These are phyloP conservation scores for Sinapis alba DNA, from an alignment of 441 rosid species.

Conservation along the genomic window DNA sequence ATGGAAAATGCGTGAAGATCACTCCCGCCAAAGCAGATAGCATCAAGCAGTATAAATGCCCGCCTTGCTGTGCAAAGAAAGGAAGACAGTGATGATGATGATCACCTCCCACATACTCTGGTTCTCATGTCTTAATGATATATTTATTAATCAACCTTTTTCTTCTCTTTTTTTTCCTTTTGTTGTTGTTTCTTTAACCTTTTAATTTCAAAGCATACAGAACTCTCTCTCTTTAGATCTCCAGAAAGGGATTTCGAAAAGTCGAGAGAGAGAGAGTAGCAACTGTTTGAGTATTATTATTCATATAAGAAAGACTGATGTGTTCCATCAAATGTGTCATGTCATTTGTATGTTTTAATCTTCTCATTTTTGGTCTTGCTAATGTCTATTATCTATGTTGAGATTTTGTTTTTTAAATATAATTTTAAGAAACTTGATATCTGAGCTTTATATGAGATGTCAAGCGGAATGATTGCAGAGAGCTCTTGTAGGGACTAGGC, in stretches of 20 bases:
- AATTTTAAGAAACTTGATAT: neutral
- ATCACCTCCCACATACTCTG: constrained; percentile 18
- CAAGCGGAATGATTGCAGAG: neutral
- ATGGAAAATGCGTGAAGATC: constrained; percentile 64
- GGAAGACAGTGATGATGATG: constrained; percentile 51
- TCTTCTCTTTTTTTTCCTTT: neutral
- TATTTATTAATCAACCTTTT: constrained; percentile 29
- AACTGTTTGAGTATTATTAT: constrained; percentile 36
- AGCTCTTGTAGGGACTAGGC: neutral
- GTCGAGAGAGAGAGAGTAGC: constrained; percentile 30
- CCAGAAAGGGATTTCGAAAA: constrained; percentile 35
- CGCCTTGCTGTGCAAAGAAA: constrained; percentile 63
- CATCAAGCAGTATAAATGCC: constrained; percentile 69
- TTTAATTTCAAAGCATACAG: constrained; percentile 34
- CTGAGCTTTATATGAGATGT: neutral
- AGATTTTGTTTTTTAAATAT: neutral
- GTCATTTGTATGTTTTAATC: constrained; percentile 20
- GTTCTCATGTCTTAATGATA: constrained; percentile 33
- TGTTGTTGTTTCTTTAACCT: constrained; percentile 10
- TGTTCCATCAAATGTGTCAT: constrained; percentile 27
- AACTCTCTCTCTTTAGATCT: constrained; percentile 36
- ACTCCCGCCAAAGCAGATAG: constrained; percentile 64
- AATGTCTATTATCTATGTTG: neutral
- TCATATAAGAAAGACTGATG: constrained; percentile 5
- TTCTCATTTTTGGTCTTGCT: neutral